These are phyloP conservation scores for Eutrema yunnanense DNA, from an alignment of 345 rosid genomes.

Conservation along the genomic window DNA sequence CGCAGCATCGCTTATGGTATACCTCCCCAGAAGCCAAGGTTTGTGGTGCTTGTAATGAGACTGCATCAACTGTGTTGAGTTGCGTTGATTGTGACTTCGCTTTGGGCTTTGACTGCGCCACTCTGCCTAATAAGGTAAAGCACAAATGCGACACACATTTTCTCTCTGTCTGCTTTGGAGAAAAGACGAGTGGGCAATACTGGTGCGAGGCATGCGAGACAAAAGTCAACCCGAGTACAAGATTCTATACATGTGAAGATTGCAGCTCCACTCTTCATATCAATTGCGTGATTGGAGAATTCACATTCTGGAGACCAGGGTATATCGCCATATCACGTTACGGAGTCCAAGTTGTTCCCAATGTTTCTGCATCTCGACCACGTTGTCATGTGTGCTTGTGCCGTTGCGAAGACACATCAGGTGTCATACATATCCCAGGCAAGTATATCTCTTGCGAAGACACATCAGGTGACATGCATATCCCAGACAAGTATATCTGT, in stretches of 20 bases:
- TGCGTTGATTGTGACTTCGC: conserved; percentile 4
- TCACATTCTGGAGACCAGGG: conserved; percentile 5
- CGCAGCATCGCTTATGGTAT: background rate
- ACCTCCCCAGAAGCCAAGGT: background rate
- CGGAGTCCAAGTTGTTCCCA: background rate
- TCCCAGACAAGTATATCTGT: conserved; percentile 8
- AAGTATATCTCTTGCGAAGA: background rate
- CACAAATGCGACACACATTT: conserved; percentile 2
- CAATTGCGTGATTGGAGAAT: background rate
- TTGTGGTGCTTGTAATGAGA: background rate
- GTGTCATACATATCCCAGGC: conserved; percentile 14
- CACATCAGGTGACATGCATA: background rate
- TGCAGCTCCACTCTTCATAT: conserved; percentile 2
- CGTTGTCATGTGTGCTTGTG: background rate
- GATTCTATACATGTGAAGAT: background rate
- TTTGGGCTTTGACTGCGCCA: conserved; percentile 2
- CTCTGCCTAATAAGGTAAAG: background rate
- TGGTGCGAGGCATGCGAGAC: conserved; percentile 4
- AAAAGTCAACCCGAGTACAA: background rate
- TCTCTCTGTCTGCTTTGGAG: background rate
- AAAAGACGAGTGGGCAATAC: background rate
- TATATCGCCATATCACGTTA: background rate
- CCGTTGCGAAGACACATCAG: background rate
- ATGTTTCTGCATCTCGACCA: background rate
- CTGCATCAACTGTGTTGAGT: background rate